Percentiles rank a stretch among this genome's conserved stretches.
Evolutionary conservation across 139 green algal genomes (phyloP).

Genomic region (Closterium sp.): DNA sequence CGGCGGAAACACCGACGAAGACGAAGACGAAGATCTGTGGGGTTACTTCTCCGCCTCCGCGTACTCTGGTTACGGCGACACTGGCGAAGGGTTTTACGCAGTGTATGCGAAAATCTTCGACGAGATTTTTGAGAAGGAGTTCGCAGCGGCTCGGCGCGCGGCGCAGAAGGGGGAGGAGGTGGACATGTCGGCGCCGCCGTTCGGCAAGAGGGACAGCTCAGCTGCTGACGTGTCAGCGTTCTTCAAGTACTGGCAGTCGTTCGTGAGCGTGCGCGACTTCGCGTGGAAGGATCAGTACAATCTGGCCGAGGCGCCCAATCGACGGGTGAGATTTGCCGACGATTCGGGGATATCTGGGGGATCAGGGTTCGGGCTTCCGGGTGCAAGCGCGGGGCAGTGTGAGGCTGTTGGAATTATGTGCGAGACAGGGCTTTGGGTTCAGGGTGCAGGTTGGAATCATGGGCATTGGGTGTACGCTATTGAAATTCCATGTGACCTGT

Average conservation of each 20-base stretch:
- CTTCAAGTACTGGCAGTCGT: constrained; percentile 82
- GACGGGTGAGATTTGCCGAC: constrained; percentile 59
- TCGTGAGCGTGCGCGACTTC: constrained; percentile 79
- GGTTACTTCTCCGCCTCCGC: constrained; percentile 73
- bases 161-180: background rate
- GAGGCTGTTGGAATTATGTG: background rate
- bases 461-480: background rate
- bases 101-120: constrained; percentile 84
- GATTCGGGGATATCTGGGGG: too few relatives aligned
- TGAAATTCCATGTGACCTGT: background rate
- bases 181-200: constrained; percentile 16
- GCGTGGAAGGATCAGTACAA: constrained; percentile 86
- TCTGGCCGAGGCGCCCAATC: constrained; percentile 72
- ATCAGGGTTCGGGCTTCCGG: background rate
- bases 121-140: constrained; percentile 28
- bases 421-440: background rate
- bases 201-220: constrained; percentile 44
- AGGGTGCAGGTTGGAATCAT: background rate
- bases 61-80: constrained; percentile 82
- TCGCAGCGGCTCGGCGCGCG: constrained; percentile 6
- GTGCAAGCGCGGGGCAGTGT: background rate
- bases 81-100: constrained; percentile 79
- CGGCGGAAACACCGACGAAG: constrained; percentile 26
- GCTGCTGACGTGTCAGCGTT: constrained; percentile 73
- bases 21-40: constrained; percentile 81